A percentile compares a stretch with the other conserved stretches of the same genome.
Evolutionary conservation across 2,329 filamentous ascomycete genomes (phyloP).

Genomic region (Talaromyces verruculosus): DNA sequence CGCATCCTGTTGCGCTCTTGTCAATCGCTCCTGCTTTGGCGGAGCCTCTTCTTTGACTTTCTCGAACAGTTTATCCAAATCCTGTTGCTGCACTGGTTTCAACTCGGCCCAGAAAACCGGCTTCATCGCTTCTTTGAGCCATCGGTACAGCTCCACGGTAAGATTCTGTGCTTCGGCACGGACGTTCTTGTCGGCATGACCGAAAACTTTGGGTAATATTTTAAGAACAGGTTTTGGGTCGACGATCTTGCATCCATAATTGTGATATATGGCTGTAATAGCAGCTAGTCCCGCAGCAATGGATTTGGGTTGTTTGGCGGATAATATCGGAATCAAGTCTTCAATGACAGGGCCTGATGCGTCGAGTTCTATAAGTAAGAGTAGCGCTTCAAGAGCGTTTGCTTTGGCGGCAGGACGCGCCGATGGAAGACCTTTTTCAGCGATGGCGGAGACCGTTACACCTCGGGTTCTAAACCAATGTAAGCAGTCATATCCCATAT

Average conservation of each 20-base stretch:
- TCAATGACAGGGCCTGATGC: conserved; percentile 82
- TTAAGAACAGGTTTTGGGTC: conserved; percentile 93
- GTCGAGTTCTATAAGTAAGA: conserved; percentile 89
- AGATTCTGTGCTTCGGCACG: conserved; percentile 89
- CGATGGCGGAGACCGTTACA: conserved; percentile 72
- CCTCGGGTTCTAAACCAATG: conserved; percentile 62
- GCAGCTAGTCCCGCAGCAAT: conserved; percentile 73
- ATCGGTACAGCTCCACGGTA: conserved; percentile 91
- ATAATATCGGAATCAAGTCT: conserved; percentile 77
- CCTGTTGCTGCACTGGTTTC: conserved; percentile 91
- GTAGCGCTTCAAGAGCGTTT: conserved; percentile 77
- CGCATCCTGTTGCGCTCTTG: conserved; percentile 85
- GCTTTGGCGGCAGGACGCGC: conserved; percentile 86
- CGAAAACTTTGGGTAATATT: conserved; percentile 82
- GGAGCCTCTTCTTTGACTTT: conserved; percentile 82
- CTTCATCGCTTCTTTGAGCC: conserved; percentile 97
- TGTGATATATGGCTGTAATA: conserved; percentile 82
- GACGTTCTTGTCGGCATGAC: conserved; percentile 97
- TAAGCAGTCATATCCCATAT: conserved; percentile 19
- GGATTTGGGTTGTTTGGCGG: conserved; percentile 89
- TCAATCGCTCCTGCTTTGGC: conserved; percentile 85
- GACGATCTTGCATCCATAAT: conserved; percentile 89
- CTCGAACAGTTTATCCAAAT: conserved; percentile 91
- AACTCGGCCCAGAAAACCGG: conserved; percentile 95
- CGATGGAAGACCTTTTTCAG: conserved; percentile 87